phyloP scores from a whole-genome alignment of 176 grass and related monocot species.

The Avena atlantica region DNA sequence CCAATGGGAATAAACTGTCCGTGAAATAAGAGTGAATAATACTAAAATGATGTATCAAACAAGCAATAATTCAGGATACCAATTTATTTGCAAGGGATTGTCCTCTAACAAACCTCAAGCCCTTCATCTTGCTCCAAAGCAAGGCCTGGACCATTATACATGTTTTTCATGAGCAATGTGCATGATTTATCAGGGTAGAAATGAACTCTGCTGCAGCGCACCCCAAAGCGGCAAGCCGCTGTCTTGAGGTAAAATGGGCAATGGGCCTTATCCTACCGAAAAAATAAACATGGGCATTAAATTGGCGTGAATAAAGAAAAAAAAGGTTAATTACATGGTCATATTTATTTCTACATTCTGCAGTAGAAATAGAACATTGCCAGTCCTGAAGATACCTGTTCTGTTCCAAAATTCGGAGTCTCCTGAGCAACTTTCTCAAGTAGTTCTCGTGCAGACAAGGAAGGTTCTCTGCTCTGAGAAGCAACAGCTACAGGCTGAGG shows the following conservation, averaged over 20 bases:
- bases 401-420: conserved; percentile 98
- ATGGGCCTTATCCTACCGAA: conserved; percentile 91
- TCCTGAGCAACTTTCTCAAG: conserved; percentile 95
- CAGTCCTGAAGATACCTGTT: conserved; percentile 61
- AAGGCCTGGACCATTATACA: conserved; percentile 96
- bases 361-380: conserved; percentile 15
- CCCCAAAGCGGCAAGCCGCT: conserved; percentile 87
- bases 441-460: conserved; percentile 71
- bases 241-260: conserved; percentile 98
- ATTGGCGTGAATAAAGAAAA: conserved; percentile 13
- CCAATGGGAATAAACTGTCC: conserved; percentile 5
- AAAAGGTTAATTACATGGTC: conserved; percentile 2
- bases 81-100: conserved; percentile 55
- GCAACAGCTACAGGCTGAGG: conserved; percentile 68
- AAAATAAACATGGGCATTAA: conserved; percentile 30
- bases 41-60: conserved; percentile 4
- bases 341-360: not conserved
- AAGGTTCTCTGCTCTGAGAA: conserved; percentile 61
- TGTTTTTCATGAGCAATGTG: conserved; percentile 94
- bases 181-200: conserved; percentile 96
- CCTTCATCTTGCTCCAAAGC: conserved; percentile 94
- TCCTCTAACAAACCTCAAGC: conserved; percentile 98
- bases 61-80: conserved; percentile 68
- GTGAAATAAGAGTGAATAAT: not conserved
- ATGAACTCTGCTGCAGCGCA: conserved; percentile 86